Evolutionary conservation across 192 early-diverging fungal genomes (phyloP).

Genomic region (Podila verticillata): DNA sequence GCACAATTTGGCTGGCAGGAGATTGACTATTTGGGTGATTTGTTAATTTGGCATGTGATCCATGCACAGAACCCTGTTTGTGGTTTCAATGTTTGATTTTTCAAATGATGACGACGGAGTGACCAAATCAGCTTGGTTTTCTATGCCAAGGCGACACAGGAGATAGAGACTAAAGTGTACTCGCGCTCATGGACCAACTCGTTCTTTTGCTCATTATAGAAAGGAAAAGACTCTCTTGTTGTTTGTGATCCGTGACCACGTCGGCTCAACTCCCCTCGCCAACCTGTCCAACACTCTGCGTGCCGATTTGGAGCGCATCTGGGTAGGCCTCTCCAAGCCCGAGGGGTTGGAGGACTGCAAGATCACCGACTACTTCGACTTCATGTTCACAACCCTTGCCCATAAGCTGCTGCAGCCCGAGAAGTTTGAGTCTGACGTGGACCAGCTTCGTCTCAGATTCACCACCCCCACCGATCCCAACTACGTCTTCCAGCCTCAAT

Average conservation of each 20-base stretch:
- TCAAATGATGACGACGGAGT: no score
- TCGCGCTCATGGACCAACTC: no score
- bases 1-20: no score
- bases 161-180: no score
- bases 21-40: no score
- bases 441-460: slow-evolving; percentile 77
- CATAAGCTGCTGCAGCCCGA: slow-evolving; percentile 90
- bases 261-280: slow-evolving; percentile 84
- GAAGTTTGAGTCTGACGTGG: slow-evolving; percentile 81
- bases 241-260: slow-evolving; percentile 97
- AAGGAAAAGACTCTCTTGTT: slow-evolving; percentile 92
- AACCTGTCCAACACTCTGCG: slow-evolving; percentile 82
- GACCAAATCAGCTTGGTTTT: no score
- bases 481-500: slow-evolving; percentile 86
- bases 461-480: slow-evolving; percentile 69
- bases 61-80: no score
- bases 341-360: slow-evolving; percentile 78
- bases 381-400: slow-evolving; percentile 88
- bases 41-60: no score
- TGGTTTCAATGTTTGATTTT: no score
- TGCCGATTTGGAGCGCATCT: slow-evolving; percentile 90
- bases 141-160: no score
- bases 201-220: slow-evolving; percentile 37
- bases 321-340: slow-evolving; percentile 91
- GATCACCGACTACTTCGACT: slow-evolving; percentile 92